These are phyloP conservation scores for Chaetomium sp. DNA, from an alignment of 2,329 filamentous ascomycete genomes.

Conservation along the genomic window DNA sequence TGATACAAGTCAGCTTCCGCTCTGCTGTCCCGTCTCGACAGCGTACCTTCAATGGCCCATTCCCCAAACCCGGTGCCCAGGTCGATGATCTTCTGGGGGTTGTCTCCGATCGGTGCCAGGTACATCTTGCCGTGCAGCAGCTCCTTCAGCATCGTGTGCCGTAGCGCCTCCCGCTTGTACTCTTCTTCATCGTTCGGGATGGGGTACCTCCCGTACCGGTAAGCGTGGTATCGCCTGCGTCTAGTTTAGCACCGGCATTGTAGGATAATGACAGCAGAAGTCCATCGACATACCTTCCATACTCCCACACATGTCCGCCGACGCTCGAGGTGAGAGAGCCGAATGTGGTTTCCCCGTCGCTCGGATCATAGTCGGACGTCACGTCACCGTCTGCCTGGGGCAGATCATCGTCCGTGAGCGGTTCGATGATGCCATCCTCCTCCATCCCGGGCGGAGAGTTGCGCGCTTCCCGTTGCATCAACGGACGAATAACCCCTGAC, in stretches of 20 bases:
- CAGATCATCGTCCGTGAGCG: constrained; percentile 26
- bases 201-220: constrained; percentile 51
- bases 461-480: constrained; percentile 22
- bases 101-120: constrained; percentile 48
- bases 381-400: constrained; percentile 23
- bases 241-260: not conserved
- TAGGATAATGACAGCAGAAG: not conserved
- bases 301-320: constrained; percentile 37
- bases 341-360: constrained; percentile 32
- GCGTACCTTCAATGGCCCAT: constrained; percentile 58
- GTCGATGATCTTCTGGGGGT: constrained; percentile 54
- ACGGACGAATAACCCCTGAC: not conserved
- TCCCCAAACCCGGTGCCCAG: constrained; percentile 55
- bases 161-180: constrained; percentile 51
- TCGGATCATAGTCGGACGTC: constrained; percentile 36
- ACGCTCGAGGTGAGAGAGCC: constrained; percentile 37
- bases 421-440: constrained; percentile 30
- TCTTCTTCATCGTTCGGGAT: constrained; percentile 57
- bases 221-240: constrained; percentile 53
- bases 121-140: constrained; percentile 48
- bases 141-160: constrained; percentile 53
- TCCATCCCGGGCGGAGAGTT: constrained; percentile 31
- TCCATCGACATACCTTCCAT: constrained; percentile 32
- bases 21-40: constrained; percentile 6
- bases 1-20: constrained; percentile 30